A percentile compares a stretch with the other conserved stretches of the same genome.
phyloP scores from a whole-genome alignment of 2,329 filamentous ascomycete genomes.

The Blastomyces emzantsi region DNA sequence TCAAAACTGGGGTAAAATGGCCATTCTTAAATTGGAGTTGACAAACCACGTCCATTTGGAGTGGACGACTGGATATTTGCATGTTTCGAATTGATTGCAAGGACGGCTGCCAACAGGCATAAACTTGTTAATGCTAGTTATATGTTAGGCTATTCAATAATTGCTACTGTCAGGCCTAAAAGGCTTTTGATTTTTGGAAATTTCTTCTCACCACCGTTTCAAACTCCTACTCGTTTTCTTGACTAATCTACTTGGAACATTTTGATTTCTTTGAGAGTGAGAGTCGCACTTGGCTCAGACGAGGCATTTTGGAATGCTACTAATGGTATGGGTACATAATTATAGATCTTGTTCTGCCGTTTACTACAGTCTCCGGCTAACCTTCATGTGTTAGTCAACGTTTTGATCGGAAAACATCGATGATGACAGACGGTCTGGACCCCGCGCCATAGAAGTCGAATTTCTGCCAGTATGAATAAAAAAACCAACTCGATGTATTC shows the following conservation, averaged over 20 bases:
- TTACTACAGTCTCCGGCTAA: background rate
- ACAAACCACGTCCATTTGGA: background rate
- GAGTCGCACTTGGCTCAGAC: no score
- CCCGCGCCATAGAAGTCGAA: background rate
- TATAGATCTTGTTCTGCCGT: background rate
- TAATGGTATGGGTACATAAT: background rate
- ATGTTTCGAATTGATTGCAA: background rate
- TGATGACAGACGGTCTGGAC: background rate
- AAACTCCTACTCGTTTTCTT: background rate
- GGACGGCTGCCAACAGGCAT: background rate
- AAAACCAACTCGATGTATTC: no score
- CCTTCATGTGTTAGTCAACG: background rate
- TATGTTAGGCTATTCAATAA: background rate
- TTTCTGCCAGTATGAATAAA: background rate
- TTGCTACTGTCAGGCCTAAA: background rate
- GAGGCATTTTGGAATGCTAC: no score
- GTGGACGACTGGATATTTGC: background rate
- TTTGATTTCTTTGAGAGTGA: background rate
- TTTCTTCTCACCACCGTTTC: background rate
- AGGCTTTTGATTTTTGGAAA: background rate
- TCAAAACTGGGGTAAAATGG: background rate
- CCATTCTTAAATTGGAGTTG: slow-evolving; percentile 1
- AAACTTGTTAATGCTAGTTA: background rate
- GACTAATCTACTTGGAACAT: background rate
- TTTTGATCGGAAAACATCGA: background rate